These are phyloP conservation scores for Pythium chondricola DNA, from an alignment of 352 stramenopile species.

Conservation along the genomic window DNA sequence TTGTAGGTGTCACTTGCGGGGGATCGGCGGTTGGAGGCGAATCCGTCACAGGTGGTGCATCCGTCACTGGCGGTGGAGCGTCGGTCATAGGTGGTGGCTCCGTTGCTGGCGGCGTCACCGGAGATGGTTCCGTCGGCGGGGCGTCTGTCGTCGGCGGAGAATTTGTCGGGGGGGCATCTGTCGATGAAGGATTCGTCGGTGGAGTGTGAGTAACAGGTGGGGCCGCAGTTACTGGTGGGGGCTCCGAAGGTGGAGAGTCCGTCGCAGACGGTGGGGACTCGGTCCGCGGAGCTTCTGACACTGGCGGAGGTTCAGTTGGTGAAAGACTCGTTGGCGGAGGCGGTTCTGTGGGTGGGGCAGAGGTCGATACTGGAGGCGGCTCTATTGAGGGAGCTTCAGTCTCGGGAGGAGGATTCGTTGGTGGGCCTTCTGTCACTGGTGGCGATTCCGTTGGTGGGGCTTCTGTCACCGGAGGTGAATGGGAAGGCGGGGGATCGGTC, in stretches of 20 bases:
- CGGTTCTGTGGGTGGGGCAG: not conserved
- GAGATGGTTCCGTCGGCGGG: no score
- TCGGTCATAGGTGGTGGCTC: not conserved
- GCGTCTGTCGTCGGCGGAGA: no score
- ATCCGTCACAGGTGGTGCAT: no score
- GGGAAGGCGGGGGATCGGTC: not conserved
- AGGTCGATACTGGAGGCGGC: not conserved
- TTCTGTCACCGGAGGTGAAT: not conserved
- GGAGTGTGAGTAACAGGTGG: no score
- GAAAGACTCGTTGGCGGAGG: not conserved
- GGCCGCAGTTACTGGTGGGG: not conserved
- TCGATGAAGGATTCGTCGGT: no score
- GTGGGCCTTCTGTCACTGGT: no score
- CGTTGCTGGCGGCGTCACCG: no score
- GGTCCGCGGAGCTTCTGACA: not conserved
- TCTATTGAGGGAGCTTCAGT: not conserved
- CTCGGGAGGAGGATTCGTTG: not conserved
- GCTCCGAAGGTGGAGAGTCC: no score
- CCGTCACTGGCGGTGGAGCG: not conserved
- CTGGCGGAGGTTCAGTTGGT: not conserved
- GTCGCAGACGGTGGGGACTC: not conserved
- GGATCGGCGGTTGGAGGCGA: no score
- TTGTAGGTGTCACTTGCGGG: no score
- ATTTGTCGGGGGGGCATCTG: no score
- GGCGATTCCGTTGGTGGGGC: no score